Conservation (phyloP, 257 asterid species). For the Gentiana macrophylla region DNA sequence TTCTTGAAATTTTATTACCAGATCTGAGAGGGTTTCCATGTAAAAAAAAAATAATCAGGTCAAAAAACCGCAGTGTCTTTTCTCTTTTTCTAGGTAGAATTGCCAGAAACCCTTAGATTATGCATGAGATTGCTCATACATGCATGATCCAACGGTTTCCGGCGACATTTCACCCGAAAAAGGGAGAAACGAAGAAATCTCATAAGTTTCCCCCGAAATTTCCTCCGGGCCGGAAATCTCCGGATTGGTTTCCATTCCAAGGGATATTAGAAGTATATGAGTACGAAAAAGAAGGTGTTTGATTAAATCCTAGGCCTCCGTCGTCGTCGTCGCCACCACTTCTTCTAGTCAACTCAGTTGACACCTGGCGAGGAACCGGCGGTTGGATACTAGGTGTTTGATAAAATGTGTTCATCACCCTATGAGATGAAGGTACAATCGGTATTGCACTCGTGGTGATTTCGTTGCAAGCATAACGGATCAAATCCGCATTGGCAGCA, state of each 20-base stretch:
- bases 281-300: slow-evolving; percentile 13
- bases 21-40: too few species aligned
- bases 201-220: slow-evolving; percentile 17
- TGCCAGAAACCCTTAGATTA: too few species aligned
- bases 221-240: slow-evolving; percentile 11
- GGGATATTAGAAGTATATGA: slow-evolving; percentile 18
- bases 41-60: too few species aligned
- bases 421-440: slow-evolving; percentile 3
- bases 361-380: slow-evolving; percentile 9
- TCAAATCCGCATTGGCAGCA: slow-evolving; percentile 27
- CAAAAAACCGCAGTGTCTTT: too few species aligned
- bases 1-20: too few species aligned
- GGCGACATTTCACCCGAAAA: too few species aligned
- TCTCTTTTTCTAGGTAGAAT: too few species aligned
- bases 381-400: background rate
- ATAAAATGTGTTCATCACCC: background rate
- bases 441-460: background rate
- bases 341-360: slow-evolving; percentile 7
- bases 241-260: slow-evolving; percentile 16
- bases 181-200: background rate
- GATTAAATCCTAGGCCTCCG: slow-evolving; percentile 12
- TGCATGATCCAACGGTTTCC: too few species aligned
- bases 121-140: too few species aligned
- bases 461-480: slow-evolving; percentile 25
- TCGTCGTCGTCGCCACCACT: slow-evolving; percentile 4